A percentile compares a stretch with the other conserved stretches of the same genome.
Evolutionary conservation across 2,329 filamentous ascomycete genomes (phyloP).

Genomic region (Cladosporium phlei): DNA sequence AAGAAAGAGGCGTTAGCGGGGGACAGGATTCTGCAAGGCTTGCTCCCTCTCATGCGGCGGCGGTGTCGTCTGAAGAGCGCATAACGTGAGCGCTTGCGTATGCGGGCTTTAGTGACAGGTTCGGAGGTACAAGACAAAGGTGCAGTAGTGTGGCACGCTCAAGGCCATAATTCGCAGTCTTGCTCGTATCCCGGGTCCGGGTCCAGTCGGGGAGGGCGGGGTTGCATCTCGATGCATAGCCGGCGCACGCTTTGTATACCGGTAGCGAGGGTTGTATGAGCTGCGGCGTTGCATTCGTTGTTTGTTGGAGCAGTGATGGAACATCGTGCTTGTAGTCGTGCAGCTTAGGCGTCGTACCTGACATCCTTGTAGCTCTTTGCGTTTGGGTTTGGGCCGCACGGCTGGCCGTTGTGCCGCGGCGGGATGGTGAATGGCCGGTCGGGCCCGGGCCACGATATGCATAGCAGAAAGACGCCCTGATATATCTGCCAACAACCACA

Average conservation of each 20-base stretch:
- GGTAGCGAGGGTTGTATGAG: conserved; percentile 1
- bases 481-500: not conserved
- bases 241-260: not conserved
- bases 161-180: not conserved
- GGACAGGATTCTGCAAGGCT: not conserved
- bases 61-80: not conserved
- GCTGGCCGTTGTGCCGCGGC: conserved; percentile 15
- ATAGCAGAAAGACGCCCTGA: not conserved
- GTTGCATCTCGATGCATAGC: not conserved
- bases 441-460: conserved; percentile 10
- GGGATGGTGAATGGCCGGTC: conserved; percentile 12
- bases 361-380: conserved; percentile 8
- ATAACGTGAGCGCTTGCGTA: conserved; percentile 13
- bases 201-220: not conserved
- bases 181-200: not conserved
- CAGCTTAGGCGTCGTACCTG: too few relatives aligned
- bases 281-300: conserved; percentile 4
- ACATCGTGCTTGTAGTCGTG: too few relatives aligned
- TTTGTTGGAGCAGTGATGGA: conserved; percentile 1
- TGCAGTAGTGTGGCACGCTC: not conserved
- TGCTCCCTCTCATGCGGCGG: too few relatives aligned
- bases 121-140: not conserved
- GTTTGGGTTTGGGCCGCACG: conserved; percentile 24
- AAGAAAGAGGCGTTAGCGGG: not conserved
- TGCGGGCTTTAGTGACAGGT: not conserved